Evolutionary conservation across 352 stramenopile species (phyloP), one percentile per base, ranked within the genome.

Genomic region (Phytophthora colocasiae): DNA sequence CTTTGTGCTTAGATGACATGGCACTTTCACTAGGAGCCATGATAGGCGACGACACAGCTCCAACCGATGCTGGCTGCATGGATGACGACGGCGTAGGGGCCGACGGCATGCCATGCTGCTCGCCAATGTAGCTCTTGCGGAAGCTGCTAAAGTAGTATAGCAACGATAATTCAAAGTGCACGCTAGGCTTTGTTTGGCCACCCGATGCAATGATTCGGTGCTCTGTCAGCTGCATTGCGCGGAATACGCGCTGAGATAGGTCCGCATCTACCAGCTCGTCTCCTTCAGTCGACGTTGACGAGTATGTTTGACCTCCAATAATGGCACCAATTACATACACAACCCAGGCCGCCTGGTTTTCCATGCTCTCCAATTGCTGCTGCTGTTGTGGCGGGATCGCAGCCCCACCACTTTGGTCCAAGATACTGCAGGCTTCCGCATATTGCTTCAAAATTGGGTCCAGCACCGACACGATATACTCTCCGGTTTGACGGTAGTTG

Each of bases 71-170:
- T 4, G 68, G 62, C 52, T 85, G 81, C 70, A 89, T 80, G 26
- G 63, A 66, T 19, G 77, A 60, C 7, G 83, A 88, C 17, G 83
- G 85, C 12, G 76, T 82, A 11, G 83, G 78, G 8, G 83, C 82
- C 0, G 89, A 93, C 15, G 89, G 88, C 88, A 95, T 96, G 27
- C 85, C 87, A 63, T 97, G 87, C 69, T 95, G 88, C 65, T 98
- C 92, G 49, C 90, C 90, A 65, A 97, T 96, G 74, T 97, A 98
- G 53, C 83, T 95, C 75, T 93, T 92, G 29, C 92, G 80, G 68
- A 98, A 98, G 46, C 85, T 94, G 73, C 98, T 96, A 73, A 99
- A 98, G 80, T 99, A 99, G 73, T 97, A 99, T 17, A 99, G 76
- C 50, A 99, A 69, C 11, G 96, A 95, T 41, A 98, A 67, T 60